Evolutionary conservation across 106 monocot species (phyloP), one percentile per base, ranked within the genome.

Genomic region (Acorus calamus): DNA sequence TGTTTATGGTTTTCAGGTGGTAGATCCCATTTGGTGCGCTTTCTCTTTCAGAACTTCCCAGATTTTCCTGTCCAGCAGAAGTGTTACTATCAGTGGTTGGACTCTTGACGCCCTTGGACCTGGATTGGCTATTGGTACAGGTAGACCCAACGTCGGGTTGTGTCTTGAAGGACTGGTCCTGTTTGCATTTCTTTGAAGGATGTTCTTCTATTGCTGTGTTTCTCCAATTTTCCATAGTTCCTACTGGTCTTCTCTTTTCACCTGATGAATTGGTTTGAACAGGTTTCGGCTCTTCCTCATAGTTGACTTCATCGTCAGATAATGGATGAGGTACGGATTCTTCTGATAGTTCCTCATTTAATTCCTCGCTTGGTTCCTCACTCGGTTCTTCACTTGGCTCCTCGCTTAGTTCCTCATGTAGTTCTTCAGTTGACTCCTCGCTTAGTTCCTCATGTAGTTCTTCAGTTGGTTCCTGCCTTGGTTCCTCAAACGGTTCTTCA

Each of bases 21-120:
- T 6, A 52, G 7, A 70, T 70, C 64, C 12, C 69, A 65, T 43
- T 65, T 59, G 5, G 50, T 55, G 6, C 48, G 64, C 56, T 54
- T 76, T 65, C 44, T 70, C 42, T 76, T 50, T 70, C 69, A 46
- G 69, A 70, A 41, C 70, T 76, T 11, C 59, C 76, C 42, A 57
- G 42, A 49, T 44, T 70, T 46, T 70, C 70, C 46, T 67, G 53
- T 43, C 53, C 49, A 41, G 64, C 41, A 3, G 54, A n/a, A 53
- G 10, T 2, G n/a, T 11, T 44, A 7, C 3, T 60, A 60, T 44
- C 50, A 28, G 28, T 28, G 28, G 28, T 28, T 28, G 1, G 28
- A 28, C 28, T 28, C 28, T 28, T 28, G 28, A 28, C 1, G 43
- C 12, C 43, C 51, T 28, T 52, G 0, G 52, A 9, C 5, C 45